phyloP scores from a whole-genome alignment of 139 green algal species.

The Deuterostichococcus epilithicus region DNA sequence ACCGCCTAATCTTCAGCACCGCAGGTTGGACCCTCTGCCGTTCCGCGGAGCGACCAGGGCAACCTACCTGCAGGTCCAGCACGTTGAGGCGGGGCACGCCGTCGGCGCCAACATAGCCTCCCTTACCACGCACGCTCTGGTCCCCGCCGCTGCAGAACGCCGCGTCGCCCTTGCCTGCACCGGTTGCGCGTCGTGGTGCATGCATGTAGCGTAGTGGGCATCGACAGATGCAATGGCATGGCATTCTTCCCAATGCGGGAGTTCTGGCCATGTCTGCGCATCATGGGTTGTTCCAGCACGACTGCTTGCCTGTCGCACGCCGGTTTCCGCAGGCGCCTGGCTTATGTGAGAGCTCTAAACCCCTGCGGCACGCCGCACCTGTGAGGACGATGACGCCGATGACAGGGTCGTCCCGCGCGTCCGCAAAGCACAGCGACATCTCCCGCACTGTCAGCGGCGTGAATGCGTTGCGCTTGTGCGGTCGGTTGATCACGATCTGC shows the following conservation, averaged over 20 bases:
- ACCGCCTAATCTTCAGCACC: too few species aligned
- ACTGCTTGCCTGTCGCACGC: too few species aligned
- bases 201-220: neutral
- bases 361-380: conserved; percentile 37
- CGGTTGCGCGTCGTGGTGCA: neutral
- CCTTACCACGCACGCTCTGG: conserved; percentile 83
- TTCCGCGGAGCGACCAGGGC: too few species aligned
- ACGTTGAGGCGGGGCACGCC: conserved; percentile 89
- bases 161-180: conserved; percentile 62
- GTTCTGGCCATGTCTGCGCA: neutral
- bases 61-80: conserved; percentile 89
- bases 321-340: too few species aligned
- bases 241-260: neutral
- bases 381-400: conserved; percentile 94
- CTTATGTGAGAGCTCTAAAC: too few species aligned
- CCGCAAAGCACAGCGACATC: conserved; percentile 82
- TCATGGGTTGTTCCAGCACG: too few species aligned
- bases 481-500: conserved; percentile 96
- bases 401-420: conserved; percentile 82
- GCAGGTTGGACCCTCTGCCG: too few species aligned
- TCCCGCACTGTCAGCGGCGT: conserved; percentile 86
- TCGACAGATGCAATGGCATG: neutral
- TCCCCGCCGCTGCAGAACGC: conserved; percentile 98
- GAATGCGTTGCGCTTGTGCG: conserved; percentile 93
- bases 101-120: conserved; percentile 90